Evolutionary conservation across 306 rosid genomes (phyloP), one percentile per base, ranked within the genome.

Genomic region (Vigna hirtella): DNA sequence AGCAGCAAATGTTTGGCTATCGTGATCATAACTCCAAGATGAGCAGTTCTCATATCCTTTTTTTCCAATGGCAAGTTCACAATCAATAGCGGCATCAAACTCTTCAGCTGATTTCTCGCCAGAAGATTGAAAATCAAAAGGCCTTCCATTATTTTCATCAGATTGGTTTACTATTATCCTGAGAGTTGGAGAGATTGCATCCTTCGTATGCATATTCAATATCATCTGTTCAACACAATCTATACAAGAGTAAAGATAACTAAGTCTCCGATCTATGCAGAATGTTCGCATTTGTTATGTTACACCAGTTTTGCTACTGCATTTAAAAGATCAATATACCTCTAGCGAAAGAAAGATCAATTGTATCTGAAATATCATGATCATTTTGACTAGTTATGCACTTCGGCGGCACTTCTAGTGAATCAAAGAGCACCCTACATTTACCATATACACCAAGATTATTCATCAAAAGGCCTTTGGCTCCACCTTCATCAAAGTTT

Each of bases 401-500:
- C 79, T 85, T 95, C 71, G 75, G 89, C 2, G 96, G 98, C 36
- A 91, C 87, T 74, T 95, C 98, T 17, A 74, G 87, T 34, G 98
- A 92, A 84, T 94, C 98, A 79, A 94, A 92, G 59, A 90, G 95
- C 69, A 94, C 87, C 79, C 87, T 87, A 88, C 98, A 92, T 74
- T 85, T 83, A 81, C 93, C 92, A 83, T 87, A 92, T 10, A 95
- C 89, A 64, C 98, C 92, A 9, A 95, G 98, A 83, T 91, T 95
- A 81, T 89, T 95, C 97, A 95, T 83, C 66, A 92, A 82, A 64
- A 92, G 93, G 82, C 96, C 98, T 87, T 84, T 89, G 51, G 98
- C 98, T 81, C 98, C 98, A 43, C 98, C 98, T 90, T 95, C 98
- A 79, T 91, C 97, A 79, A 92, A 95, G 79, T 92, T 87, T 68